phyloP scores from a whole-genome alignment of 768 basidiomycete species.

The Boletus reticuloceps region DNA sequence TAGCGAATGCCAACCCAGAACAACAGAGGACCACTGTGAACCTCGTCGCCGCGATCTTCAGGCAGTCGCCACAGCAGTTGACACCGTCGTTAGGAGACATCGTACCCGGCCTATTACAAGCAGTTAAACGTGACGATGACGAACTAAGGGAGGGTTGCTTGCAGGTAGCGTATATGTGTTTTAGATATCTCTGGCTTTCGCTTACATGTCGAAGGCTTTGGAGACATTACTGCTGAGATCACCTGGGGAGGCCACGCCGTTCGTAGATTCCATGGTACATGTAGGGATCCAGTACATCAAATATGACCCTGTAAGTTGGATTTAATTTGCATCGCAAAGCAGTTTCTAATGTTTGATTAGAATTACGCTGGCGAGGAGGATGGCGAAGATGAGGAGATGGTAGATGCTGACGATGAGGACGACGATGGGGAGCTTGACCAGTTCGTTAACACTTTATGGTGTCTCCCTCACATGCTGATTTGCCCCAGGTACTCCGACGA shows the following conservation, averaged over 20 bases:
- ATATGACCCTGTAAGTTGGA: slow-evolving; percentile 74
- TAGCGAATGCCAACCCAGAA: slow-evolving; percentile 51
- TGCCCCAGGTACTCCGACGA: slow-evolving; percentile 86
- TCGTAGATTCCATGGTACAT: slow-evolving; percentile 65
- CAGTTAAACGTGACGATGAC: slow-evolving; percentile 72
- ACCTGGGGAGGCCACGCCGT: slow-evolving; percentile 77
- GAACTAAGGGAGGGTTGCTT: slow-evolving; percentile 79
- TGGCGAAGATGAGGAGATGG: slow-evolving; percentile 61
- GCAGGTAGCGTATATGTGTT: slow-evolving; percentile 46
- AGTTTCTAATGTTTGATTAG: slow-evolving; percentile 35
- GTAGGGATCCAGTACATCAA: slow-evolving; percentile 79
- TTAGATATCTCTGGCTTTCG: not conserved
- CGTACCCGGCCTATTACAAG: slow-evolving; percentile 69
- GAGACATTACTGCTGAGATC: slow-evolving; percentile 84
- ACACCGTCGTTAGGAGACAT: slow-evolving; percentile 58
- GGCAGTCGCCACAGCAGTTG: slow-evolving; percentile 68
- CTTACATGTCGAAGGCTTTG: slow-evolving; percentile 49
- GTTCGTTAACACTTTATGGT: slow-evolving; percentile 38
- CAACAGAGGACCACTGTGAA: slow-evolving; percentile 77
- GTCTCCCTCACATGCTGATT: not conserved
- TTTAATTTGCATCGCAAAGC: not conserved
- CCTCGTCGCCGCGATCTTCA: slow-evolving; percentile 75
- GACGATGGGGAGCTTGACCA: slow-evolving; percentile 82
- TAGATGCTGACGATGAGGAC: slow-evolving; percentile 64
- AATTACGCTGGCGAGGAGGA: slow-evolving; percentile 77